These are phyloP conservation scores for Aureobasidium sp. DNA, from an alignment of 2,329 filamentous ascomycete species.

Conservation along the genomic window DNA sequence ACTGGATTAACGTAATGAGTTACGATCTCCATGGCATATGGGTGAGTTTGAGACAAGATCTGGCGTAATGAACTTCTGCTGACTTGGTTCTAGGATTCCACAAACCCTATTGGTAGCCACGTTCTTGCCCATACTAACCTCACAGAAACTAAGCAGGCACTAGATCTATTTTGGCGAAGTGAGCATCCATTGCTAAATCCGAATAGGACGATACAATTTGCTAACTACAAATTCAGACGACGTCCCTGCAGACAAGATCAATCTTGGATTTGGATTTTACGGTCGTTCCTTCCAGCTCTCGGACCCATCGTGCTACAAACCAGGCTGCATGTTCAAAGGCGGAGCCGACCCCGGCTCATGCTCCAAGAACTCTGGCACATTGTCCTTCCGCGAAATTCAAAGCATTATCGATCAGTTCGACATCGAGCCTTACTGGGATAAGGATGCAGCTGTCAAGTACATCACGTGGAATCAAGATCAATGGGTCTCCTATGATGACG, in stretches of 20 bases:
- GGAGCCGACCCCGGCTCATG: conserved; percentile 24
- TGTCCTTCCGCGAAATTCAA: conserved; percentile 21
- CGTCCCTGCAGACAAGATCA: conserved; percentile 36
- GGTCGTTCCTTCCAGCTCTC: conserved; percentile 30
- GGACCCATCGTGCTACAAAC: conserved; percentile 18
- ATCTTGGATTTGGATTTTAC: conserved; percentile 43
- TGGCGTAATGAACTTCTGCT: too few relatives aligned
- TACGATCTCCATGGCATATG: conserved; percentile 42
- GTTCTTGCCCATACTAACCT: conserved; percentile 39
- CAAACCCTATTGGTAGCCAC: conserved; percentile 11
- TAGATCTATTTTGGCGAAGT: conserved; percentile 44
- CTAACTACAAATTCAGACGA: too few relatives aligned
- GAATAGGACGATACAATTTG: too few relatives aligned
- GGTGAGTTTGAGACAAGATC: too few relatives aligned
- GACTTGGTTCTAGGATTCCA: too few relatives aligned
- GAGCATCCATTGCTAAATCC: too few relatives aligned
- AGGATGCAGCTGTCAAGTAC: background rate
- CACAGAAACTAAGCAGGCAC: conserved; percentile 37
- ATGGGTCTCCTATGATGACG: background rate
- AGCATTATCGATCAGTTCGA: background rate
- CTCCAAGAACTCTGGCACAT: conserved; percentile 19
- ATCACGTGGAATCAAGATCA: background rate
- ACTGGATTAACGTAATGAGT: conserved; percentile 38
- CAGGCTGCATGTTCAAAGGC: conserved; percentile 18
- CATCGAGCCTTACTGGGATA: background rate